Base-by-base conservation (phyloP, 1,139 yeast genomes). In the Debaryomyces sp. region DNA sequence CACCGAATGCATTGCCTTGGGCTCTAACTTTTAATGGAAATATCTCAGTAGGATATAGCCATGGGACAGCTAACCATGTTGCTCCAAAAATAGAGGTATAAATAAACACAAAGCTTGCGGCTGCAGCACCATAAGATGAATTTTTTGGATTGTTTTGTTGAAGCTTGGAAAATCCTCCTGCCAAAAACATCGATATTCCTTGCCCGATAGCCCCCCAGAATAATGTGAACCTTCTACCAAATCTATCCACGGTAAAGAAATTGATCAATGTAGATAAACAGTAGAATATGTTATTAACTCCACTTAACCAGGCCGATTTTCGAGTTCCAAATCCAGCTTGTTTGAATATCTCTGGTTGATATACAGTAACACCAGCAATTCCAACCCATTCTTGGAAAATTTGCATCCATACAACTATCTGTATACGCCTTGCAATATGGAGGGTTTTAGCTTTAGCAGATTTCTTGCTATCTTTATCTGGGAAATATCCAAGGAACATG, bases 171-270 rank as follows among this genome's bases (percentile, higher is more conserved):
- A 65, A 64, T 69, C 70, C 45, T 59, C 80, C 66, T 64, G 64
- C 78, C 66, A 71, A 52, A 46, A 68, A 59, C 62, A 70, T 62
- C 1, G 77, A 57, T 39, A 66, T 48, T 51, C 70, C 78, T 62
- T 75, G 78, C 27, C 79, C 79, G 39, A 63, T 44, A 22, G 79
- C 75, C 37, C 81, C 81, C 49, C 62, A 62, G 55, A 75, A 64
- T 62, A 78, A 66, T 62, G 75, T 63, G 48, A 71, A 78, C 73
- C 92, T 81, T 58, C 88, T 84, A 51, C 83, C 82, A 41, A 84
- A 61, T 44, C 74, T 71, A 57, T 86, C 90, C 57, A 84, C 73
- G 55, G 80, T 61, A 63, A 78, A 76, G 62, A 78, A 78, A 18
- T 85, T 79, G 17, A 84, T 81, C 53, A 80, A 68, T 29, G 88